Evolutionary conservation across 495 filamentous ascomycete genomes (phyloP).

Genomic region (Daldinia grandis): DNA sequence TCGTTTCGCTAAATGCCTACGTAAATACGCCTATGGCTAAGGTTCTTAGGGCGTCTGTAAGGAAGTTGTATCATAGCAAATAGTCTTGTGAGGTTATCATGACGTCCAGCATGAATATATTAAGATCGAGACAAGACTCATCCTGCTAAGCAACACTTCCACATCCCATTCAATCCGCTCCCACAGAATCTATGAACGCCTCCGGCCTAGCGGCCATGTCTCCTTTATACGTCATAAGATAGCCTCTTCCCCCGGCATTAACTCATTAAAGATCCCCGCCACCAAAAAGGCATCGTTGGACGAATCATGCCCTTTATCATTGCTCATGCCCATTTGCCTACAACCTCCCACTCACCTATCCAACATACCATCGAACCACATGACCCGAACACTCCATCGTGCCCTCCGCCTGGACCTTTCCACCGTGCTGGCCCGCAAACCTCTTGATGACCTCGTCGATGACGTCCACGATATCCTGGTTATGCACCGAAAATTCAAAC

Average conservation of each 20-base stretch:
- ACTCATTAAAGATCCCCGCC: background rate
- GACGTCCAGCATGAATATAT: background rate
- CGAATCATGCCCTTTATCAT: background rate
- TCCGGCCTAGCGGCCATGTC: background rate
- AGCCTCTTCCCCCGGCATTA: background rate
- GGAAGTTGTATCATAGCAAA: too few relatives aligned
- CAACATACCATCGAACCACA: slow-evolving; percentile 35
- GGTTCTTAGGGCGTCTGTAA: too few relatives aligned
- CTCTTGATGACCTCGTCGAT: slow-evolving; percentile 24
- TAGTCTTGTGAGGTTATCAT: background rate
- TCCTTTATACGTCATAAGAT: background rate
- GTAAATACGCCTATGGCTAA: background rate
- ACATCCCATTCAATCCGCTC: background rate
- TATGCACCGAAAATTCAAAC: slow-evolving; percentile 27
- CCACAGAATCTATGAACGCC: background rate
- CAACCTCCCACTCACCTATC: background rate
- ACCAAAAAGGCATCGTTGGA: background rate
- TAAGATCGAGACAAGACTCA: background rate
- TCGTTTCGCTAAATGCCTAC: background rate
- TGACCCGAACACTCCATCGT: slow-evolving; percentile 36
- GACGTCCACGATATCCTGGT: slow-evolving; percentile 40
- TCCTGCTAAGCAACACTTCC: background rate
- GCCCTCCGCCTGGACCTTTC: slow-evolving; percentile 31
- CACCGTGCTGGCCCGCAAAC: slow-evolving; percentile 26
- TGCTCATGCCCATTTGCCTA: background rate